A percentile compares a stretch with the other conserved stretches of the same genome.
phyloP scores from a whole-genome alignment of 2,329 filamentous ascomycete genomes.

The Aspergillus alliaceus region DNA sequence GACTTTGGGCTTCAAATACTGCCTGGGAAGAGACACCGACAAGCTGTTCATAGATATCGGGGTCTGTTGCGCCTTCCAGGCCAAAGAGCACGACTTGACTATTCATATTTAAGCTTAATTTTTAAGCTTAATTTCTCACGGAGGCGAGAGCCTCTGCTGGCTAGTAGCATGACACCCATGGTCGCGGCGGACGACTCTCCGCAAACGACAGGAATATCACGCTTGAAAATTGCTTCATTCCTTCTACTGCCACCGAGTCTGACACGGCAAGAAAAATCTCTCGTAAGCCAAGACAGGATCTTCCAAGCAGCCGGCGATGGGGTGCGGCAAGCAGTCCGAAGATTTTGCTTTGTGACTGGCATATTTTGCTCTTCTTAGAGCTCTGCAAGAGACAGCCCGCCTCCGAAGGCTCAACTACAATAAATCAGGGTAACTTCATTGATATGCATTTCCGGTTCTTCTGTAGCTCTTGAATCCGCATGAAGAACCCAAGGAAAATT shows the following conservation, averaged over 20 bases:
- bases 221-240: not conserved
- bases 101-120: too few relatives aligned
- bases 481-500: not conserved
- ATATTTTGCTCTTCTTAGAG: not conserved
- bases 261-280: not conserved
- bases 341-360: not conserved
- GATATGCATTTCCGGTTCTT: too few relatives aligned
- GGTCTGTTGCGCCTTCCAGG: not conserved
- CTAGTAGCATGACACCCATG: not conserved
- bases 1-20: too few relatives aligned
- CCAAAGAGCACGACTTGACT: not conserved
- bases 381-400: not conserved
- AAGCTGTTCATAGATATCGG: not conserved
- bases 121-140: not conserved
- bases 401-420: not conserved
- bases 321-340: not conserved
- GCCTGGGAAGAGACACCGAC: too few relatives aligned
- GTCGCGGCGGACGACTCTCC: not conserved
- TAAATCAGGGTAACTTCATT: not conserved
- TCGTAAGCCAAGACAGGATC: not conserved
- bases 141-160: accelerated
- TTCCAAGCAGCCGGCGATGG: not conserved
- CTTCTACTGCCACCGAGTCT: not conserved
- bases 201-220: not conserved
- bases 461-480: not conserved